These are phyloP conservation scores for Austroboletus eburneus DNA, from an alignment of 768 basidiomycete genomes.

Conservation along the genomic window DNA sequence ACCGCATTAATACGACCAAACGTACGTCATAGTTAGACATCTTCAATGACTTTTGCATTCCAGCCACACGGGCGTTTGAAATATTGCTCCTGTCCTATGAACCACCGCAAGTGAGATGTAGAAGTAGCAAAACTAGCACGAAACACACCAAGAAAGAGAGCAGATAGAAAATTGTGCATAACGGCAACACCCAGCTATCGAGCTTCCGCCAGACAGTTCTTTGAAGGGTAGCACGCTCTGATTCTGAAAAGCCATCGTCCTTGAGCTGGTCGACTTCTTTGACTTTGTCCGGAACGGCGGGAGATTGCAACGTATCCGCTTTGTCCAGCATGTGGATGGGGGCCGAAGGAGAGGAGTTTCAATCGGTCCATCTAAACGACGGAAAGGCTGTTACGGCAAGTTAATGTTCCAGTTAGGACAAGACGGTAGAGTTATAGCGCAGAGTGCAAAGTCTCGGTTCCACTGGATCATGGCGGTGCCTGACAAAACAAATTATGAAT, in stretches of 20 bases:
- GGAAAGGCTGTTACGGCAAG: too few relatives aligned
- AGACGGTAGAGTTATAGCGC: too few relatives aligned
- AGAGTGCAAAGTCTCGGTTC: too few relatives aligned
- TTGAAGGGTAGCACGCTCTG: constrained; percentile 30
- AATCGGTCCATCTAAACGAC: too few relatives aligned
- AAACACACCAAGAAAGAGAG: constrained; percentile 49
- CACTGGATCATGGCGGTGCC: too few relatives aligned
- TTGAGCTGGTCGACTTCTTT: constrained; percentile 6
- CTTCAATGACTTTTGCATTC: constrained; percentile 49
- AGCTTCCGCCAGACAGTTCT: constrained; percentile 45
- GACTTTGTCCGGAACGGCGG: neutral
- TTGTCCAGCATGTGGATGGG: constrained; percentile 5
- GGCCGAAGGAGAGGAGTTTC: neutral
- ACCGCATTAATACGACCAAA: neutral
- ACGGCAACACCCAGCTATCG: constrained; percentile 44
- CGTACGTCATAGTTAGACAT: constrained; percentile 22
- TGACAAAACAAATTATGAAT: too few relatives aligned
- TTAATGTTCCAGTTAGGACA: too few relatives aligned
- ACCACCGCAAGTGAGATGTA: neutral
- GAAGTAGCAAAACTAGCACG: neutral
- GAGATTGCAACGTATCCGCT: neutral
- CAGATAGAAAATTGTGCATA: constrained; percentile 48
- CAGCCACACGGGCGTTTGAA: constrained; percentile 59
- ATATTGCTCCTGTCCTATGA: constrained; percentile 42
- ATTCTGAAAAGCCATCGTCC: constrained; percentile 10